Conservation (phyloP, 441 rosid species). For the Gossypium aridum region DNA sequence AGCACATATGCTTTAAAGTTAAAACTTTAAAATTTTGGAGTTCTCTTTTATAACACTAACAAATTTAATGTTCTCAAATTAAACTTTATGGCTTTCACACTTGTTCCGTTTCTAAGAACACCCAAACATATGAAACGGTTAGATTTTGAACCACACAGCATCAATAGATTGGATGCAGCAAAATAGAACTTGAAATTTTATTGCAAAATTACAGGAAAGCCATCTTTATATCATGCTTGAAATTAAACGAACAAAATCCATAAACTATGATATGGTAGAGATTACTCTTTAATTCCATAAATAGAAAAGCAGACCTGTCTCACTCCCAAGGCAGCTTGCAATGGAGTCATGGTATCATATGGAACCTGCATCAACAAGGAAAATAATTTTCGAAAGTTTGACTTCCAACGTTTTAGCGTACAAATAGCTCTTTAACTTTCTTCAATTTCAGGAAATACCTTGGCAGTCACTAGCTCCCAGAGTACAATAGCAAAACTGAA, state of each 20-base stretch:
- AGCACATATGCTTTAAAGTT: background rate
- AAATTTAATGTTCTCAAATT: background rate
- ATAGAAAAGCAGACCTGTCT: conserved; percentile 37
- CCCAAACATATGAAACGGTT: background rate
- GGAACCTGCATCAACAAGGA: conserved; percentile 36
- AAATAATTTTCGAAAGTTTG: background rate
- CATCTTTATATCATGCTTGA: background rate
- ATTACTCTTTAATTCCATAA: background rate
- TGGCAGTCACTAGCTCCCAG: conserved; percentile 66
- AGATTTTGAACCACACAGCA: background rate
- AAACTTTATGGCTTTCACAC: background rate
- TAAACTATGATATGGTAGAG: background rate
- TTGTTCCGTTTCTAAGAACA: background rate
- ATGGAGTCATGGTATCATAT: conserved; percentile 52
- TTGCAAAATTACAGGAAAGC: background rate
- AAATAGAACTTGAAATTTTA: background rate
- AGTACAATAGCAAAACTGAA: conserved; percentile 68
- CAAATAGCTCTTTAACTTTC: background rate
- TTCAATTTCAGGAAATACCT: conserved; percentile 31
- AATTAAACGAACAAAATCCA: background rate
- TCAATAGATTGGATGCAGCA: background rate
- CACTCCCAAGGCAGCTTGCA: conserved; percentile 73
- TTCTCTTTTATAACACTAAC: background rate
- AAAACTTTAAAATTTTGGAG: background rate
- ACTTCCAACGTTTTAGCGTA: background rate